These are phyloP conservation scores for Calonectria crousiana DNA, from an alignment of 2,329 filamentous ascomycete genomes.

Conservation along the genomic window DNA sequence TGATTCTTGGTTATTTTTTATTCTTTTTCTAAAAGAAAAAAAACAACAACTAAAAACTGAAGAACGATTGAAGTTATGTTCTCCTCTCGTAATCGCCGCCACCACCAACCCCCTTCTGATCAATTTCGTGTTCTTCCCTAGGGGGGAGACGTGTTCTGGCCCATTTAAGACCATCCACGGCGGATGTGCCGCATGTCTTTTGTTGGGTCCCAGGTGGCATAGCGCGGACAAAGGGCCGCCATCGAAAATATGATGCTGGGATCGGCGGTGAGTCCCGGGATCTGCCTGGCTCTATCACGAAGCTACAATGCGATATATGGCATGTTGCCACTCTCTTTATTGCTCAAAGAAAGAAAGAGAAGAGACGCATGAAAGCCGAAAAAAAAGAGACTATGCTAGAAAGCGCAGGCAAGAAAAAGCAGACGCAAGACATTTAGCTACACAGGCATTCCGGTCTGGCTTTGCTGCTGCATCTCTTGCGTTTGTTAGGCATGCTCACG, in stretches of 20 bases:
- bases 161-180: conserved; percentile 29
- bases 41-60: not conserved
- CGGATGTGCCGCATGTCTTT: conserved; percentile 32
- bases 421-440: conserved; percentile 4
- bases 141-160: conserved; percentile 20
- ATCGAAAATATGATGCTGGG: conserved; percentile 21
- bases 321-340: conserved; percentile 11
- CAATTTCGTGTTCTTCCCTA: not conserved
- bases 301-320: conserved; percentile 5
- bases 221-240: conserved; percentile 32
- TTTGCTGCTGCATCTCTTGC: conserved; percentile 12
- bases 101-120: not conserved
- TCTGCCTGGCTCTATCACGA: not conserved
- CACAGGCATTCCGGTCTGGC: not conserved
- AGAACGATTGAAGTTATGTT: not conserved
- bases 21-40: not conserved
- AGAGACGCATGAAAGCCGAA: not conserved
- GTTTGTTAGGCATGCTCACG: conserved; percentile 9
- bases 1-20: not conserved
- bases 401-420: not conserved
- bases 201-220: conserved; percentile 28
- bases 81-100: not conserved
- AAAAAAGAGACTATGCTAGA: not conserved
- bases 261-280: conserved; percentile 34
- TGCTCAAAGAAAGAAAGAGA: not conserved